Conservation (phyloP, 73 alveolate species). For the Loxodes magnus region DNA sequence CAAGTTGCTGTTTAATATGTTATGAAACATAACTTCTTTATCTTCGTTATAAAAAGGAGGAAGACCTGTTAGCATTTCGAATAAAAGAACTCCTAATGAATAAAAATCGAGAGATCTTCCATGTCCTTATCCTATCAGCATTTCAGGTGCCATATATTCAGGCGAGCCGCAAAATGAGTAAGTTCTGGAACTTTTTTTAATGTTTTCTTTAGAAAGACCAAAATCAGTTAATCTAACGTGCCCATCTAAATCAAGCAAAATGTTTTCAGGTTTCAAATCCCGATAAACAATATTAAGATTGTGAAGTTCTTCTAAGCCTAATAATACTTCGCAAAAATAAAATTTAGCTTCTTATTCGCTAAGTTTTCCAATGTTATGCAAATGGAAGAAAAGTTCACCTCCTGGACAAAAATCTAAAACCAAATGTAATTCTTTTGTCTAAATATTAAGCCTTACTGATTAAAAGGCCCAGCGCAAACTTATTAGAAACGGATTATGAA, state of each 20-base stretch:
- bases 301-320: slow-evolving; percentile 15
- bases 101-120: slow-evolving; percentile 58
- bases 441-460: no score
- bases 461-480: no score
- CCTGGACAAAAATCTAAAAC: slow-evolving; percentile 80
- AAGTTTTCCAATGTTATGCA: slow-evolving; percentile 35
- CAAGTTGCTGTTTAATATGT: slow-evolving; percentile 16
- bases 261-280: slow-evolving; percentile 66
- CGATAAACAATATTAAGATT: slow-evolving; percentile 12
- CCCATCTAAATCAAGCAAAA: slow-evolving; percentile 70
- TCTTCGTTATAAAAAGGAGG: slow-evolving; percentile 47
- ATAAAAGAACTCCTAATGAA: slow-evolving; percentile 72
- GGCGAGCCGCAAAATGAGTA: slow-evolving; percentile 84
- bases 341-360: slow-evolving; percentile 61
- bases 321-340: slow-evolving; percentile 25
- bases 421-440: no score
- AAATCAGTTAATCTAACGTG: slow-evolving; percentile 73
- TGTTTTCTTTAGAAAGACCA: slow-evolving; percentile 58
- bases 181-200: slow-evolving; percentile 20
- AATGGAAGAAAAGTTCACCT: slow-evolving; percentile 51
- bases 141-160: slow-evolving; percentile 79
- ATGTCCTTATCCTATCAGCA: slow-evolving; percentile 55
- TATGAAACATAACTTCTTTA: slow-evolving; percentile 26
- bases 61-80: slow-evolving; percentile 69
- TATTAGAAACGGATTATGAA: no score